These are phyloP conservation scores for Prosopis cineraria DNA, from an alignment of 306 rosid species.

Conservation along the genomic window DNA sequence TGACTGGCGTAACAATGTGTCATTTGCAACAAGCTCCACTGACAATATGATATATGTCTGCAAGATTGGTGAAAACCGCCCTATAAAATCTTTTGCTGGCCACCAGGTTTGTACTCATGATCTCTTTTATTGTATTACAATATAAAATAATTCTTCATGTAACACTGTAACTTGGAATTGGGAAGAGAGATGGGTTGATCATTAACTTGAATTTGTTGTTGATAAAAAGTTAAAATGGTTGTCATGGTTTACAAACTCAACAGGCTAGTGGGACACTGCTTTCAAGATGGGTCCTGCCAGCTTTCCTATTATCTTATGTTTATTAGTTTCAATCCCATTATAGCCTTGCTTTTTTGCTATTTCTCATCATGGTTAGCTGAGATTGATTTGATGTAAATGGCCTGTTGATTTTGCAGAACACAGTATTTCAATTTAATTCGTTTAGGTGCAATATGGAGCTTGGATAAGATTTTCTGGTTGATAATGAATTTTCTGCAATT, in stretches of 20 bases:
- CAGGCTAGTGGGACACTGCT: slow-evolving; percentile 19
- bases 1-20: slow-evolving; percentile 90
- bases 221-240: slow-evolving; percentile 8
- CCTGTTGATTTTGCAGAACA: background rate
- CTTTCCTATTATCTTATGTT: slow-evolving; percentile 10
- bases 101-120: slow-evolving; percentile 67
- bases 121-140: background rate
- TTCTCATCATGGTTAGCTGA: slow-evolving; percentile 24
- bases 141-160: slow-evolving; percentile 8
- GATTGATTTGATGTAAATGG: slow-evolving; percentile 23
- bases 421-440: slow-evolving; percentile 6
- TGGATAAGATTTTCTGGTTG: slow-evolving; percentile 31
- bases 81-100: slow-evolving; percentile 79
- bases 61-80: slow-evolving; percentile 84
- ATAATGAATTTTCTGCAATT: slow-evolving; percentile 31
- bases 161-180: background rate
- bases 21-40: slow-evolving; percentile 92
- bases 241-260: slow-evolving; percentile 3
- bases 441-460: slow-evolving; percentile 11
- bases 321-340: slow-evolving; percentile 15
- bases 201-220: background rate
- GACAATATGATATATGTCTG: slow-evolving; percentile 87
- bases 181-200: background rate
- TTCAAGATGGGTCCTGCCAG: slow-evolving; percentile 7
- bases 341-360: background rate